phyloP scores from a whole-genome alignment of 305 asterid genomes.

The Fraxinus platypoda region DNA sequence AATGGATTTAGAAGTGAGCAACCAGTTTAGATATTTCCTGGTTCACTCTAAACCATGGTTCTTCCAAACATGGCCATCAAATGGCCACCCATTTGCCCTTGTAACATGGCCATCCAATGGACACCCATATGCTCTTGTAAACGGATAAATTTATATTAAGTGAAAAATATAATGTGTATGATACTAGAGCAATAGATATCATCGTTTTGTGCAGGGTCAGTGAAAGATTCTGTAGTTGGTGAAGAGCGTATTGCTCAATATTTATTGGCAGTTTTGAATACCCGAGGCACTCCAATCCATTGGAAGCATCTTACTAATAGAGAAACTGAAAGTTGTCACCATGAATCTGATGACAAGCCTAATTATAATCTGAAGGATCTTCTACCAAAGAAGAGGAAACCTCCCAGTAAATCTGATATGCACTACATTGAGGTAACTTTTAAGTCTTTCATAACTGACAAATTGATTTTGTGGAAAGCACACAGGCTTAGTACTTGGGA shows the following conservation, averaged over 20 bases:
- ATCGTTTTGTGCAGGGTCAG: constrained; percentile 60
- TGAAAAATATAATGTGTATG: neutral
- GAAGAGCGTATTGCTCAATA: constrained; percentile 92
- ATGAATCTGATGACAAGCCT: constrained; percentile 41
- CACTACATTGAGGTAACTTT: constrained; percentile 62
- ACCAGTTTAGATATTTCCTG: neutral
- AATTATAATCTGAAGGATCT: constrained; percentile 53
- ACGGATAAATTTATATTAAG: neutral
- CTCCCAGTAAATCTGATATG: constrained; percentile 45
- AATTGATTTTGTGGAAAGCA: neutral
- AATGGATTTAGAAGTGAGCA: neutral
- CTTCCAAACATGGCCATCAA: neutral
- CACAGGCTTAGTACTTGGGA: neutral
- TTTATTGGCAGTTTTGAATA: constrained; percentile 73
- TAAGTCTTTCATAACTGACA: neutral
- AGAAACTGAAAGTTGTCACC: constrained; percentile 33
- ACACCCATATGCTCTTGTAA: neutral
- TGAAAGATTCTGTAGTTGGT: constrained; percentile 92
- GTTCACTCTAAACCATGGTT: neutral
- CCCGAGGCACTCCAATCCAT: constrained; percentile 89
- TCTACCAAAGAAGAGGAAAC: constrained; percentile 43
- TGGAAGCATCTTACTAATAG: constrained; percentile 55
- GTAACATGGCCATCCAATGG: neutral
- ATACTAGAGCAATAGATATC: neutral
- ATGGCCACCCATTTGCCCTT: neutral